phyloP scores from a whole-genome alignment of 202 grass and related monocot species.

The Schoenoplectus tabernaemontani region DNA sequence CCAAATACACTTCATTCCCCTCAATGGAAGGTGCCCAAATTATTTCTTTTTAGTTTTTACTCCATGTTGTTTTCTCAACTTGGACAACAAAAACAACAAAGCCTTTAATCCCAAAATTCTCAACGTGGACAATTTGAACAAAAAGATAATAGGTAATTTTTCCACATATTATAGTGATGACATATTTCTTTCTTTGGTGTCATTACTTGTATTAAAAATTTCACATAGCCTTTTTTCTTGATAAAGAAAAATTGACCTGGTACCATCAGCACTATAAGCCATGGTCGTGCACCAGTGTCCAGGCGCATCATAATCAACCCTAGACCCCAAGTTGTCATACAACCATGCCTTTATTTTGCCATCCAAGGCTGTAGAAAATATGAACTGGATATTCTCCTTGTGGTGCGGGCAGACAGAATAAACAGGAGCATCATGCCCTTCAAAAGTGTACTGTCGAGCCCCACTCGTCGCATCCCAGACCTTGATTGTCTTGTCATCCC shows the following conservation, averaged over 20 bases:
- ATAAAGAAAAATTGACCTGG: conserved; percentile 47
- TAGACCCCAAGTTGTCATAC: conserved; percentile 95
- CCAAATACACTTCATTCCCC: neutral
- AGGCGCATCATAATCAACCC: conserved; percentile 97
- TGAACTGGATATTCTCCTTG: conserved; percentile 99
- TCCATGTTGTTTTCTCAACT: neutral
- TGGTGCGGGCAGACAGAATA: conserved; percentile 97
- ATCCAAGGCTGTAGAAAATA: conserved; percentile 96
- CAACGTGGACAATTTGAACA: neutral
- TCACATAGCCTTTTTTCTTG: neutral
- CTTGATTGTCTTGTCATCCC: conserved; percentile 98
- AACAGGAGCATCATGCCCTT: conserved; percentile 98
- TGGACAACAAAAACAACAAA: no score
- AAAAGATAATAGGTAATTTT: neutral
- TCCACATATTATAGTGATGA: neutral
- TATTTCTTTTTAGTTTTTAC: neutral
- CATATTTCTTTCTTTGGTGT: neutral
- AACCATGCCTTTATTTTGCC: conserved; percentile 99
- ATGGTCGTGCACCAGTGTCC: conserved; percentile 99
- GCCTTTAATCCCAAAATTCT: no score
- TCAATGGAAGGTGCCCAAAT: neutral
- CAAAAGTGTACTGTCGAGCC: conserved; percentile 61
- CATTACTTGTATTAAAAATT: neutral
- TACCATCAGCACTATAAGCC: conserved; percentile 95
- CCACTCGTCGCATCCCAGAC: conserved; percentile 92